Conservation (phyloP, 352 stramenopile species). For the Pythium rishiriense region DNA sequence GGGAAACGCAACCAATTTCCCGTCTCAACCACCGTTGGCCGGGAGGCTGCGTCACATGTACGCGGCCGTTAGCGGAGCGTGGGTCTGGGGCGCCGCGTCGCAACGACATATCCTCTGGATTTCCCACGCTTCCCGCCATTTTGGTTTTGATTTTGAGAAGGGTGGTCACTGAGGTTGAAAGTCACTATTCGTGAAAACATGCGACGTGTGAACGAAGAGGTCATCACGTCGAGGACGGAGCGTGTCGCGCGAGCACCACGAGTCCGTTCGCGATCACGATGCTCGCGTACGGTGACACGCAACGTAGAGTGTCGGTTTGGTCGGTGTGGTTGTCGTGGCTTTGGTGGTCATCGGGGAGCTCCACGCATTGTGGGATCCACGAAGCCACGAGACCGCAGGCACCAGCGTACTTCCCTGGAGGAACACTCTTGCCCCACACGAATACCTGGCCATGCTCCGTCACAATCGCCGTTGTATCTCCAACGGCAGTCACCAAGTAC, state of each 20-base stretch:
- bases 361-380: constrained; percentile 19
- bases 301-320: neutral
- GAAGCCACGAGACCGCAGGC: constrained; percentile 19
- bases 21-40: too few relatives aligned
- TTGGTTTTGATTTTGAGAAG: too few relatives aligned
- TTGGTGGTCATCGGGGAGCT: neutral
- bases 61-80: too few relatives aligned
- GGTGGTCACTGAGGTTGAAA: too few relatives aligned
- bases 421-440: constrained; percentile 31
- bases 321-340: neutral
- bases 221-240: neutral
- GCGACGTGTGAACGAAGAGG: neutral
- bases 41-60: too few relatives aligned
- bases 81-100: too few relatives aligned
- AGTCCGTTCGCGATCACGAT: constrained; percentile 53
- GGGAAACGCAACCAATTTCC: too few relatives aligned
- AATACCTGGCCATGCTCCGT: constrained; percentile 28
- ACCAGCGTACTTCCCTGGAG: neutral
- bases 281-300: constrained; percentile 31
- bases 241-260: constrained; percentile 31
- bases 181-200: too few relatives aligned
- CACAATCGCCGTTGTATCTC: constrained; percentile 32
- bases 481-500: constrained; percentile 26
- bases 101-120: too few relatives aligned
- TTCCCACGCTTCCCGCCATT: too few relatives aligned